These are phyloP conservation scores for Brassica carinata DNA, from an alignment of 345 rosid species.

Conservation along the genomic window DNA sequence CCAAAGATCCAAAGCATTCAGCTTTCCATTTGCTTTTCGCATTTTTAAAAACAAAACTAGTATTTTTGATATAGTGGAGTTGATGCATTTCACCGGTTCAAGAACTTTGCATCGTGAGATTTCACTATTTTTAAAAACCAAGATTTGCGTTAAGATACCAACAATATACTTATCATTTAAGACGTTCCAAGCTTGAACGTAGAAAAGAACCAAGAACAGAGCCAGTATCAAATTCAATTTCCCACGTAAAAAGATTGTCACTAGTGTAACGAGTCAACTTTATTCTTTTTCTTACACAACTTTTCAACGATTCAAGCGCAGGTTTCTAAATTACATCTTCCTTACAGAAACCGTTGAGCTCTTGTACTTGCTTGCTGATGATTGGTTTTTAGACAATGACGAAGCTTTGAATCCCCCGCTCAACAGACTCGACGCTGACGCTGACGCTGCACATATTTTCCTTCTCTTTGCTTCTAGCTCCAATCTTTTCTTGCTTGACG, in stretches of 20 bases:
- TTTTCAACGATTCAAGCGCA: neutral
- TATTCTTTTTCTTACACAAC: neutral
- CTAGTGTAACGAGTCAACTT: conserved; percentile 1
- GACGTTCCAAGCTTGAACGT: neutral
- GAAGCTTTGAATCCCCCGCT: conserved; percentile 72
- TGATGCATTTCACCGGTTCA: neutral
- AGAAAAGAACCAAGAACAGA: neutral
- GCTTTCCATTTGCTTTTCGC: conserved; percentile 12
- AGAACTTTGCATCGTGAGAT: neutral
- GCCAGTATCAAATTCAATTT: neutral
- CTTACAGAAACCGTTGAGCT: conserved; percentile 34
- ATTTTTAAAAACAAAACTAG: neutral
- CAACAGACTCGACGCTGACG: conserved; percentile 54
- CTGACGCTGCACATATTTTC: conserved; percentile 60
- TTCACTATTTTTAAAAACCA: neutral
- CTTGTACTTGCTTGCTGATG: conserved; percentile 44
- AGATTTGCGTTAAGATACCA: neutral
- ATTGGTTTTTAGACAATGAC: conserved; percentile 50
- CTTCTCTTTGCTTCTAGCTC: conserved; percentile 83
- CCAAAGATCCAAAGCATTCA: neutral
- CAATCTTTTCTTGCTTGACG: conserved; percentile 53
- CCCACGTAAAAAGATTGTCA: neutral
- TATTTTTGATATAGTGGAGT: neutral
- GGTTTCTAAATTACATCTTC: conserved; percentile 36
- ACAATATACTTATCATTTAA: neutral